These are phyloP conservation scores for Fusarium newnesense DNA, from an alignment of 2,329 filamentous ascomycete species.

Conservation along the genomic window DNA sequence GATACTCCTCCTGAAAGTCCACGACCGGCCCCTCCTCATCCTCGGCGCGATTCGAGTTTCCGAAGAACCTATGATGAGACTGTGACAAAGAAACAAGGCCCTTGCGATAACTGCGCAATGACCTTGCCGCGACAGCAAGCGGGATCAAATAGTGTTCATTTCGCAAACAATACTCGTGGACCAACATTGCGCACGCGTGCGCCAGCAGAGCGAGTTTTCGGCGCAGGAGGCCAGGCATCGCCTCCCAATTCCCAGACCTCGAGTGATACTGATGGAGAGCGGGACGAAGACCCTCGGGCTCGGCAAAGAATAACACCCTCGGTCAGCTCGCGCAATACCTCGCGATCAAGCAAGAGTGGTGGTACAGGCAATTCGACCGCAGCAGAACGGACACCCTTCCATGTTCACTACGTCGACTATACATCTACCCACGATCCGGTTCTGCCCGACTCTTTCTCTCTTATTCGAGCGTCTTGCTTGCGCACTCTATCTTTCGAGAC, in stretches of 20 bases:
- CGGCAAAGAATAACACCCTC: constrained; percentile 58
- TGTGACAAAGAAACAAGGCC: constrained; percentile 70
- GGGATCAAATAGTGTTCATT: constrained; percentile 40
- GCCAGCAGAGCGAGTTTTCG: constrained; percentile 68
- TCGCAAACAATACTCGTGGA: constrained; percentile 54
- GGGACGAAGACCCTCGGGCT: constrained; percentile 53
- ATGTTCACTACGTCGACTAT: constrained; percentile 74
- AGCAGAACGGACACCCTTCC: constrained; percentile 58
- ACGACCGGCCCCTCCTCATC: constrained; percentile 52
- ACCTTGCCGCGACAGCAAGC: constrained; percentile 63
- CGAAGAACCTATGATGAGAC: constrained; percentile 72
- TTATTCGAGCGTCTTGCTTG: constrained; percentile 72
- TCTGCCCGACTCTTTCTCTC: constrained; percentile 70
- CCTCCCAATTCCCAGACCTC: constrained; percentile 64
- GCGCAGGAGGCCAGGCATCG: constrained; percentile 58
- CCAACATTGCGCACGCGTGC: constrained; percentile 70
- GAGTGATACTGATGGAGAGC: constrained; percentile 64
- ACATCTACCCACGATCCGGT: constrained; percentile 75
- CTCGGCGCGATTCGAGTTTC: constrained; percentile 68
- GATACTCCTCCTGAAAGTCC: constrained; percentile 70
- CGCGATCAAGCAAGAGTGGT: constrained; percentile 61
- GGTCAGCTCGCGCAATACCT: constrained; percentile 56
- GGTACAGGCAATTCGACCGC: constrained; percentile 60
- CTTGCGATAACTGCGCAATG: constrained; percentile 76
- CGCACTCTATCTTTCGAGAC: constrained; percentile 75